A percentile compares a stretch with the other conserved stretches of the same genome.
Conservation (phyloP, 1,139 yeast genomes). For the Hyphopichia khmerensis region DNA sequence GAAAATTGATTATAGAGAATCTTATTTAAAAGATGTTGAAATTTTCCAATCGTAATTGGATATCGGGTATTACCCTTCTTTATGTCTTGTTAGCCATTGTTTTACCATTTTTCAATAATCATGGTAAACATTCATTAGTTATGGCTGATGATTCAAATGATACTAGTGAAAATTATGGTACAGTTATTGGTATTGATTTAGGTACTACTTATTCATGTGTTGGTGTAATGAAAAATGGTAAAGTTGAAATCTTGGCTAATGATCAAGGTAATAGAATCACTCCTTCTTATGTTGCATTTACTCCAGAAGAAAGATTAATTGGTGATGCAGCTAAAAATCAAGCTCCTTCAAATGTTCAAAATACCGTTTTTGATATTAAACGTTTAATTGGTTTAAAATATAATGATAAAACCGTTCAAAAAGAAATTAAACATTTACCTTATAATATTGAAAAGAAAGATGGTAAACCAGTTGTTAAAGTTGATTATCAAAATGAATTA, state of each 20-base stretch:
- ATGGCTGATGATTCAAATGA: constrained; percentile 35
- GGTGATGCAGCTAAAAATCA: constrained; percentile 97
- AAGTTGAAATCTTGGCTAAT: constrained; percentile 89
- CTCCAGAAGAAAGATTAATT: constrained; percentile 81
- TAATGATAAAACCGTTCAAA: constrained; percentile 74
- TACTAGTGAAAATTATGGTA: constrained; percentile 65
- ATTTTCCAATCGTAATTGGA: constrained; percentile 34
- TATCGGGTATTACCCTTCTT: constrained; percentile 53
- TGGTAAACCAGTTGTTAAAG: constrained; percentile 81
- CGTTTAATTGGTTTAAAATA: constrained; percentile 82
- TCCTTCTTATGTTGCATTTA: constrained; percentile 86
- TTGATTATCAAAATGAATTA: constrained; percentile 63
- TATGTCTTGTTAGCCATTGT: constrained; percentile 59
- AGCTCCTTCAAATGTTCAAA: constrained; percentile 76
- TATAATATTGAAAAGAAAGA: constrained; percentile 64
- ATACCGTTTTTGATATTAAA: constrained; percentile 83
- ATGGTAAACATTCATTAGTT: constrained; percentile 15
- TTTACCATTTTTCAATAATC: constrained; percentile 53
- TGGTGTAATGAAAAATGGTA: constrained; percentile 89
- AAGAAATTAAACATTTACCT: constrained; percentile 81
- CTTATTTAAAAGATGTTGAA: constrained; percentile 29
- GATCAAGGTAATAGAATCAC: constrained; percentile 97
- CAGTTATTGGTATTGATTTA: constrained; percentile 83
- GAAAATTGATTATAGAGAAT: no score
- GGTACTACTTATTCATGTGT: constrained; percentile 92